phyloP scores from a whole-genome alignment of 164 flowering plant species.

The Vitis rotundifolia region DNA sequence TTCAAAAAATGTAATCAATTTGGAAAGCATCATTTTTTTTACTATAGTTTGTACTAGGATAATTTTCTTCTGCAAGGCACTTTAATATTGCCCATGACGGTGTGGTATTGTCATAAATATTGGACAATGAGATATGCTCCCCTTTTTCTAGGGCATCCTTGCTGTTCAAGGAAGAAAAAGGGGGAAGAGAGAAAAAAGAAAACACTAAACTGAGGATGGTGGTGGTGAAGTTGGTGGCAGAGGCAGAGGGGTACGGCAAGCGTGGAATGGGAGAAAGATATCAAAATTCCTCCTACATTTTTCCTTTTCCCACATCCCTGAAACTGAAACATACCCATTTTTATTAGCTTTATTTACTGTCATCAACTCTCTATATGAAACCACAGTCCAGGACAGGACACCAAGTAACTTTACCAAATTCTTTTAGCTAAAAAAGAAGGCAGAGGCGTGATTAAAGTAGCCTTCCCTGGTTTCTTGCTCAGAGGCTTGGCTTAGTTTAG shows the following conservation, averaged over 20 bases:
- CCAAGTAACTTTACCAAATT: constrained; percentile 7
- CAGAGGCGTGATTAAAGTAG: constrained; percentile 28
- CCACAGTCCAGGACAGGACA: neutral
- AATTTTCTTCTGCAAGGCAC: too few species aligned
- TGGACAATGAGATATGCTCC: too few species aligned
- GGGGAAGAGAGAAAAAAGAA: neutral
- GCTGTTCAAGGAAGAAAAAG: too few species aligned
- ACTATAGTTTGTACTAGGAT: too few species aligned
- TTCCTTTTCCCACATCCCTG: neutral
- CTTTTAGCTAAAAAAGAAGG: neutral
- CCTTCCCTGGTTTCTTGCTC: neutral
- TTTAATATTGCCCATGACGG: too few species aligned
- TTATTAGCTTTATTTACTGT: neutral
- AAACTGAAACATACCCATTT: neutral
- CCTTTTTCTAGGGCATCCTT: too few species aligned
- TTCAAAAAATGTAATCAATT: too few species aligned
- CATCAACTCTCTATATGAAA: neutral
- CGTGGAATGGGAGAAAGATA: constrained; percentile 25
- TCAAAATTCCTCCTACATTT: constrained; percentile 4
- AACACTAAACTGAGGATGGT: neutral
- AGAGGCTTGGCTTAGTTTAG: too few species aligned
- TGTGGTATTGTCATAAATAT: too few species aligned
- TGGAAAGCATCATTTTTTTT: too few species aligned
- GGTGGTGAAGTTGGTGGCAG: neutral
- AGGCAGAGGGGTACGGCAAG: constrained; percentile 13